These are phyloP conservation scores for Russula sp. DNA, from an alignment of 768 basidiomycete genomes.

Conservation along the genomic window DNA sequence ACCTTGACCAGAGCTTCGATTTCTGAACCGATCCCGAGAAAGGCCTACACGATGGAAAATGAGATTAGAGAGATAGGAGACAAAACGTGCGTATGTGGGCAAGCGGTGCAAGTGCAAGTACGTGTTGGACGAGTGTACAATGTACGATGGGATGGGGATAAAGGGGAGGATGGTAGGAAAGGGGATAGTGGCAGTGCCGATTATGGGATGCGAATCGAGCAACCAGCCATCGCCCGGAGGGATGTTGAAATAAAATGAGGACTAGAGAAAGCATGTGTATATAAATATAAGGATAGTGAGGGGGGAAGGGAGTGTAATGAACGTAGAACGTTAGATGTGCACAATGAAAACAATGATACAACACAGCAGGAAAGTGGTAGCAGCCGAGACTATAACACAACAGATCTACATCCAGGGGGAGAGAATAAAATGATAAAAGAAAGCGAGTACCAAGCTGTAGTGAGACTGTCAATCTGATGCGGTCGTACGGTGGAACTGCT, in stretches of 20 bases:
- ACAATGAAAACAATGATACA: neutral
- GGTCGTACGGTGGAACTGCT: slow-evolving; percentile 14
- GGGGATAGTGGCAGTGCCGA: neutral
- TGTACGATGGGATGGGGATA: neutral
- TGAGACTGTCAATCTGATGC: neutral
- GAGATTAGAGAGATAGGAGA: neutral
- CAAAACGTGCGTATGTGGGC: neutral
- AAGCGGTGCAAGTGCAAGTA: neutral
- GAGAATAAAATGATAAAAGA: neutral
- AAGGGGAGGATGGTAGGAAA: neutral
- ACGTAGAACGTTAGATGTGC: neutral
- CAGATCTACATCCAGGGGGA: neutral
- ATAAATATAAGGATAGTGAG: neutral
- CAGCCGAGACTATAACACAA: neutral
- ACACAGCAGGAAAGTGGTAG: neutral
- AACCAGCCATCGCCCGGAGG: neutral
- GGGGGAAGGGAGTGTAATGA: neutral
- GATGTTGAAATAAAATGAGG: neutral
- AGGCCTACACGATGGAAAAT: neutral
- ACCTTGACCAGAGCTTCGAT: slow-evolving; percentile 83
- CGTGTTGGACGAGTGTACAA: neutral
- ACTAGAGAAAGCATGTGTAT: neutral
- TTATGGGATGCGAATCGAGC: neutral
- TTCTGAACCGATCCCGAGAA: slow-evolving; percentile 38
- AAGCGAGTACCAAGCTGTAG: neutral